A percentile compares a stretch with the other conserved stretches of the same genome.
Conservation (phyloP, 768 basidiomycete genomes). For the Pulveroboletus sp. region DNA sequence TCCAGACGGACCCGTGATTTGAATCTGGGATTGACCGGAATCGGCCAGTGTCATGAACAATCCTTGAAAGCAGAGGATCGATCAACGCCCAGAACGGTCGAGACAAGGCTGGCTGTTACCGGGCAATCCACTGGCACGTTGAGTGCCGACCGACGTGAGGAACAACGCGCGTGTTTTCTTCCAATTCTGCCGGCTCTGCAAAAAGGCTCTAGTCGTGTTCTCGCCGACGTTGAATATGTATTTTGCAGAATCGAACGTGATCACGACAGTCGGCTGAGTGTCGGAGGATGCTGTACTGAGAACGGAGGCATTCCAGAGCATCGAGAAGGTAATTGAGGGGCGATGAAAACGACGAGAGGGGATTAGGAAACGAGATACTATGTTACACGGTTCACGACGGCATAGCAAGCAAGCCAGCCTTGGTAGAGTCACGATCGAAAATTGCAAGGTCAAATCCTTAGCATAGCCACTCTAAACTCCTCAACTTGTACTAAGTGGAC, state of each 20-base stretch:
- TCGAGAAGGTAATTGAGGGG: constrained; percentile 20
- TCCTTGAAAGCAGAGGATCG: constrained; percentile 38
- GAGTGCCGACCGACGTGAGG: constrained; percentile 59
- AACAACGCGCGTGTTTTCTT: constrained; percentile 69
- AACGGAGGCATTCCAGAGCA: constrained; percentile 65
- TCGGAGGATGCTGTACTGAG: constrained; percentile 62
- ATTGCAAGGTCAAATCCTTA: too few relatives aligned
- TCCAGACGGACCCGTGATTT: constrained; percentile 70
- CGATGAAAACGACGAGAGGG: constrained; percentile 15
- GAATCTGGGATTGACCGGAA: constrained; percentile 50
- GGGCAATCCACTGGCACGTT: constrained; percentile 66
- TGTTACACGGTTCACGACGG: constrained; percentile 21
- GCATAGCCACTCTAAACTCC: too few relatives aligned
- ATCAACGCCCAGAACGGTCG: background rate
- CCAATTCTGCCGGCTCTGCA: constrained; percentile 64
- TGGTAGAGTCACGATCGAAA: background rate
- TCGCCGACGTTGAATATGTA: constrained; percentile 90
- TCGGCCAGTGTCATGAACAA: constrained; percentile 80
- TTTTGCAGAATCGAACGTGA: constrained; percentile 73
- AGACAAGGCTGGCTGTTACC: constrained; percentile 43
- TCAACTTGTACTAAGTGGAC: too few relatives aligned
- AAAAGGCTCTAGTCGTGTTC: constrained; percentile 68
- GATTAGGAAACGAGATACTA: constrained; percentile 13
- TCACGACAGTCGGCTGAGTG: constrained; percentile 72
- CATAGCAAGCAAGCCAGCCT: constrained; percentile 28